Evolutionary conservation across 2,329 filamentous ascomycete genomes (phyloP), one percentile per base, ranked within the genome.

Genomic region (Alternaria brassicae): DNA sequence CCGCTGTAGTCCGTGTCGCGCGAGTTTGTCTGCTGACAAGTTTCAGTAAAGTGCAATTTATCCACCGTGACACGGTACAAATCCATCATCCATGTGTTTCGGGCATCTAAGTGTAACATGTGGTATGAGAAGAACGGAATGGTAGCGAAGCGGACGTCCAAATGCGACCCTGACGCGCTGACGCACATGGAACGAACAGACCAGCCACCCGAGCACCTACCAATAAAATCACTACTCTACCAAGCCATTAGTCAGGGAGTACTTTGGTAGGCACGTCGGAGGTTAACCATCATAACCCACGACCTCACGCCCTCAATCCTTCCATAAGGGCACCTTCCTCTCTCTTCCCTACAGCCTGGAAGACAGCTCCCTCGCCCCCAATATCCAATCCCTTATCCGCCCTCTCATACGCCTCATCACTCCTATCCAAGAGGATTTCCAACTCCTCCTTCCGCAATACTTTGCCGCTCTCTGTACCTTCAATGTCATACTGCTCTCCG

Each of bases 301-400:
- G 32, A 4, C 4, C 32, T 58, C 49, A 78, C 7, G 76, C 75
- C 62, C 79, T 79, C 73, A 83, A 74, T n/a, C 80, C 81, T 61
- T 83, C 80, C 78, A 83, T 78, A 45, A 84, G 69, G 21, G 78
- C 81, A 3, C 81, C 81, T 50, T 85, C 84, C 49, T 80, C 81
- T 75, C 86, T 88, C n/a, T 92, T 96, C 78, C 94, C 92, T 12
- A 97, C 91, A 50, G 93, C 89, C 72, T 86, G 86, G 74, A 93
- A 96, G 0, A 81, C 77, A 47, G 73, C 66, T 0, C 80, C 82
- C 7, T 82, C 85, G 49, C 86, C 89, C 1, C 88, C 88, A 67
- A 89, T 85, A 68, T 92, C 92, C 48, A 91, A 78, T 0, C 93
- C 93, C 71, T 87, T 90, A 59, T 94, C 92, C 1, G 93, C 93